These are phyloP conservation scores for Turnera subulata DNA, from an alignment of 345 rosid species.

Conservation along the genomic window DNA sequence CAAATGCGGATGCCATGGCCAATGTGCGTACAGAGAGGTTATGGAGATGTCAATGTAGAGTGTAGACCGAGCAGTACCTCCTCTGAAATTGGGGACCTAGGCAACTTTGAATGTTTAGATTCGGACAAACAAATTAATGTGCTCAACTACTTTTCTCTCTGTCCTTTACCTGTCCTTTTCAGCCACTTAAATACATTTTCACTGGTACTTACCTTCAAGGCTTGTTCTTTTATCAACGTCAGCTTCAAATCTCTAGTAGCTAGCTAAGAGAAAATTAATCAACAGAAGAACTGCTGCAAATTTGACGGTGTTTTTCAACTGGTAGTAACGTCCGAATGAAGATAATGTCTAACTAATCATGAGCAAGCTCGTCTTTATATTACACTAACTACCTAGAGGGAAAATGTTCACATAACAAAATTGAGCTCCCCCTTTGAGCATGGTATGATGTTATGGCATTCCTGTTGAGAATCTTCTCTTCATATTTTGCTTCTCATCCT, in stretches of 20 bases:
- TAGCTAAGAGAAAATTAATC: no score
- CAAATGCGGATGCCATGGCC: no score
- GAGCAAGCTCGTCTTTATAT: no score
- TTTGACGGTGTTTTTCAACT: no score
- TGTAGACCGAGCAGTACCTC: background rate
- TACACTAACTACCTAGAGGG: no score
- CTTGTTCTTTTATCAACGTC: background rate
- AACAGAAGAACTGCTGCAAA: no score
- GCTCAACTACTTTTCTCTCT: constrained; percentile 11
- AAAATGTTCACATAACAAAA: constrained; percentile 33
- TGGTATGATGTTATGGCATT: background rate
- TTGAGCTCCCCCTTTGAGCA: constrained; percentile 14
- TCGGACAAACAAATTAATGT: constrained; percentile 11
- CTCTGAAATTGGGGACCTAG: constrained; percentile 1
- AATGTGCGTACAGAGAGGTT: no score
- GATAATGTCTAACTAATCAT: no score
- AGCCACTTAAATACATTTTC: background rate
- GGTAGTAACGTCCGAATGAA: no score
- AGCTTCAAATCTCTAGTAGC: no score
- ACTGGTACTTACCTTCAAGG: background rate
- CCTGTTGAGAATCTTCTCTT: background rate
- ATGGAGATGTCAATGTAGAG: no score
- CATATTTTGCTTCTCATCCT: constrained; percentile 89
- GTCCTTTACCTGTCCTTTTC: constrained; percentile 7
- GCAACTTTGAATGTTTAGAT: constrained; percentile 7